Evolutionary conservation across 2,329 filamentous ascomycete species (phyloP).

Genomic region (Curvularia lunata): DNA sequence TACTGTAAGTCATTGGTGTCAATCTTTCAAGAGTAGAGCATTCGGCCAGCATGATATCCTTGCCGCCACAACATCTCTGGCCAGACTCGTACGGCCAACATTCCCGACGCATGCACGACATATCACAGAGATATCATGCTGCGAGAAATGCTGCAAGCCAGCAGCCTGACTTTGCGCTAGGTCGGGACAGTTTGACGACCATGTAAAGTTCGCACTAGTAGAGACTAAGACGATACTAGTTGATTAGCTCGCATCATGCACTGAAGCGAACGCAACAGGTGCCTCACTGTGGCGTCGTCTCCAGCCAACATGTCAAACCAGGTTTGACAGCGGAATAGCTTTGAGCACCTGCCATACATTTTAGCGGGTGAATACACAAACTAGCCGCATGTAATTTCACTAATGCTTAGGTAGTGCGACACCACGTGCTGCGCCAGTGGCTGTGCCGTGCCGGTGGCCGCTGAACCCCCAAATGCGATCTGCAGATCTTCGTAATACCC

Average conservation of each 20-base stretch:
- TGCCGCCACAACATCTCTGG: not conserved
- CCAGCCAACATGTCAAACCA: conserved; percentile 22
- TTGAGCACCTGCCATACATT: conserved; percentile 17
- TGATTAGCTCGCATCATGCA: conserved; percentile 8
- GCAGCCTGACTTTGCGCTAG: conserved; percentile 5
- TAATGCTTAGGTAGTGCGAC: conserved; percentile 25
- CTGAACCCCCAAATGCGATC: conserved; percentile 14
- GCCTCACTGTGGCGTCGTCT: conserved; percentile 10
- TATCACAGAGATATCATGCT: conserved; percentile 1
- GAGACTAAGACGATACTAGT: conserved; percentile 6
- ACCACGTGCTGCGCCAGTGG: conserved; percentile 23
- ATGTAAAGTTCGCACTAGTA: conserved; percentile 17
- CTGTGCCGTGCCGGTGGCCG: conserved; percentile 22
- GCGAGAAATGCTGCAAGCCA: not conserved
- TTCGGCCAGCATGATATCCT: not conserved
- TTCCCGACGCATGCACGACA: not conserved
- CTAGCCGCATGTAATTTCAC: conserved; percentile 18
- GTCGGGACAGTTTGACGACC: conserved; percentile 23
- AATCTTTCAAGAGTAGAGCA: not conserved
- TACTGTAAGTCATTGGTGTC: not conserved
- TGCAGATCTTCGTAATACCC: conserved; percentile 14
- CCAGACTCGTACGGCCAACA: not conserved
- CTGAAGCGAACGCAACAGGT: conserved; percentile 6
- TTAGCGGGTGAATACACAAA: conserved; percentile 19
- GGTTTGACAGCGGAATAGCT: conserved; percentile 29